Percentiles rank a stretch among this genome's conserved stretches.
These are phyloP conservation scores for Caloboletus inedulis DNA, from an alignment of 1,284 basidiomycete genomes.

Conservation along the genomic window DNA sequence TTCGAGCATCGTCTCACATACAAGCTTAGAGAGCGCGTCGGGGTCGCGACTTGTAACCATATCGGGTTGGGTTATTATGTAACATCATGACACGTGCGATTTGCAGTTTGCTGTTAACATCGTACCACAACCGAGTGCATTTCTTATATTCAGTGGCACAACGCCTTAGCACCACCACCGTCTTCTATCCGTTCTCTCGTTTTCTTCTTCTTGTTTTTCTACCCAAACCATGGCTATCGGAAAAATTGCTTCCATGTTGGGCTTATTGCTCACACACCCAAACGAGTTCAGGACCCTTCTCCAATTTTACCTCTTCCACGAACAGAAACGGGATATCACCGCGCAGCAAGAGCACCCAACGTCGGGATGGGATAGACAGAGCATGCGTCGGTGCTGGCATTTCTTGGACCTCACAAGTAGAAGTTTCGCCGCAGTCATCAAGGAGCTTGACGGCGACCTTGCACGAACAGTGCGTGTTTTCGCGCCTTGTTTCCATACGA, in stretches of 20 bases:
- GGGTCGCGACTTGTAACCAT: too few species aligned
- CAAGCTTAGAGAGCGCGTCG: too few species aligned
- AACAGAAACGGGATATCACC: constrained; percentile 78
- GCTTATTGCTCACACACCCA: constrained; percentile 70
- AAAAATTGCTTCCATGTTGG: constrained; percentile 44
- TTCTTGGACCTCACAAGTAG: constrained; percentile 88
- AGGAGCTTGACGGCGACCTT: constrained; percentile 94
- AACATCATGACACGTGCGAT: too few species aligned
- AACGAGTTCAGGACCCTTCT: constrained; percentile 75
- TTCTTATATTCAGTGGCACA: background rate
- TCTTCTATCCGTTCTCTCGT: background rate
- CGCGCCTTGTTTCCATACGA: background rate
- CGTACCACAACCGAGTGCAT: background rate
- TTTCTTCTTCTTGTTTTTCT: background rate
- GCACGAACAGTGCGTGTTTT: constrained; percentile 77
- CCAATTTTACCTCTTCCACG: constrained; percentile 79
- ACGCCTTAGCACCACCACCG: background rate
- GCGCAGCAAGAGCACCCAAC: constrained; percentile 64
- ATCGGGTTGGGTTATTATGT: too few species aligned
- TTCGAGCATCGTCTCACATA: too few species aligned
- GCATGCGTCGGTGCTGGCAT: constrained; percentile 90
- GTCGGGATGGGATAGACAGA: constrained; percentile 78
- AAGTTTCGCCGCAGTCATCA: constrained; percentile 93
- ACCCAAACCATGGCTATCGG: constrained; percentile 16
- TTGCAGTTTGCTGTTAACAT: background rate